Evolutionary conservation across 2,329 filamentous ascomycete species (phyloP).

Genomic region (Pyrenochaeta sp.): DNA sequence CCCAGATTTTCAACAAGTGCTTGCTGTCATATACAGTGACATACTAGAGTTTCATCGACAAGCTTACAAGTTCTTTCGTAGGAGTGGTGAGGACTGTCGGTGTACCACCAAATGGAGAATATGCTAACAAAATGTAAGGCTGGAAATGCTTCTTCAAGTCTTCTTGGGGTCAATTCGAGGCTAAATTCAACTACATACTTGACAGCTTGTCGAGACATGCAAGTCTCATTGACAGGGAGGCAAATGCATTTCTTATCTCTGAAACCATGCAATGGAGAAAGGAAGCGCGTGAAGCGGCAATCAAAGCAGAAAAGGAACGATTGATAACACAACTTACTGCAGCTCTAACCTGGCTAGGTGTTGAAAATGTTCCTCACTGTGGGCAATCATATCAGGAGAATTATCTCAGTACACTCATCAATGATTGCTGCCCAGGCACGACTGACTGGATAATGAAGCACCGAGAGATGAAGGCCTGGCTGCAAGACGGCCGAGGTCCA

Average conservation of each 20-base stretch:
- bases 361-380: conserved; percentile 10
- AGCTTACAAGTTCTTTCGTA: conserved; percentile 57
- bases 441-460: conserved; percentile 34
- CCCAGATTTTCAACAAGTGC: conserved; percentile 50
- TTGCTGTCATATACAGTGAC: conserved; percentile 58
- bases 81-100: conserved; percentile 12
- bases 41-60: conserved; percentile 59
- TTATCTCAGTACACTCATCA: not conserved
- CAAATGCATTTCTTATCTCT: conserved; percentile 32
- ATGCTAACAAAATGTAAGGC: conserved; percentile 18
- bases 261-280: conserved; percentile 27
- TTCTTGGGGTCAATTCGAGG: conserved; percentile 37
- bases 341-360: conserved; percentile 33
- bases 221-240: conserved; percentile 38
- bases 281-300: conserved; percentile 14
- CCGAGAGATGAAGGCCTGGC: conserved; percentile 18
- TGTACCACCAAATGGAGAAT: not conserved
- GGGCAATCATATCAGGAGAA: not conserved
- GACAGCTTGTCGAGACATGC: conserved; percentile 32
- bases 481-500: conserved; percentile 6
- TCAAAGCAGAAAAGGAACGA: conserved; percentile 15
- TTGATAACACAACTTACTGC: conserved; percentile 11
- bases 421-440: conserved; percentile 17
- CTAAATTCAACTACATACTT: conserved; percentile 35
- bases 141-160: conserved; percentile 41